Conservation (phyloP, 2,329 filamentous ascomycete species). For the Cercospora berteroae region DNA sequence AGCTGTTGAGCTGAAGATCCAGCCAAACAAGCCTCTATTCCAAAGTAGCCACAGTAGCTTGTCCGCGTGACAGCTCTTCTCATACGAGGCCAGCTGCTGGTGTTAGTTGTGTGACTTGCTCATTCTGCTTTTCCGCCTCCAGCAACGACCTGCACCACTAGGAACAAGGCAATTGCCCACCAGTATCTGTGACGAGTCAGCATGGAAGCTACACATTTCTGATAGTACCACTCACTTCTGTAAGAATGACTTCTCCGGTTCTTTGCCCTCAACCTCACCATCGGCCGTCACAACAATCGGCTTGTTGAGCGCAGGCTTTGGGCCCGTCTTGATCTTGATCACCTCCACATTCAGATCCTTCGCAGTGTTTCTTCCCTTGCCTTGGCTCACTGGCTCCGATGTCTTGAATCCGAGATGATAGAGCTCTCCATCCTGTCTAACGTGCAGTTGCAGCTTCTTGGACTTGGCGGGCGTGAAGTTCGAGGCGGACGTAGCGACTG, state of each 20-base stretch:
- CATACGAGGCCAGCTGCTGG: not conserved
- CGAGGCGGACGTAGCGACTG: conserved; percentile 47
- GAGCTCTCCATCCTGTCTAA: conserved; percentile 44
- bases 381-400: conserved; percentile 25
- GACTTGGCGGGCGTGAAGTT: conserved; percentile 44
- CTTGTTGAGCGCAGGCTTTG: conserved; percentile 50
- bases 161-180: conserved; percentile 51
- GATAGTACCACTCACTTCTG: conserved; percentile 46
- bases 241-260: conserved; percentile 51
- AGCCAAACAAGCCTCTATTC: not conserved
- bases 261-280: conserved; percentile 50
- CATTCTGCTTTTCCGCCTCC: conserved; percentile 31
- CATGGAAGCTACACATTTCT: not conserved
- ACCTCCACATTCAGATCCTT: conserved; percentile 46
- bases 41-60: not conserved
- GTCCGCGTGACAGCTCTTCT: too few species aligned
- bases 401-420: conserved; percentile 49
- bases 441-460: conserved; percentile 46
- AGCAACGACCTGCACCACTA: conserved; percentile 48
- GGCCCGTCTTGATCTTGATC: conserved; percentile 40
- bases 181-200: conserved; percentile 46
- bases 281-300: conserved; percentile 57
- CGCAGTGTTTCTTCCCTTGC: conserved; percentile 26
- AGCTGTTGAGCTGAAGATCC: not conserved
- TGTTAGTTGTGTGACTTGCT: not conserved